A percentile compares a stretch with the other conserved stretches of the same genome.
These are phyloP conservation scores for Coemansia sp. DNA, from an alignment of 192 early-diverging fungal species.

Conservation along the genomic window DNA sequence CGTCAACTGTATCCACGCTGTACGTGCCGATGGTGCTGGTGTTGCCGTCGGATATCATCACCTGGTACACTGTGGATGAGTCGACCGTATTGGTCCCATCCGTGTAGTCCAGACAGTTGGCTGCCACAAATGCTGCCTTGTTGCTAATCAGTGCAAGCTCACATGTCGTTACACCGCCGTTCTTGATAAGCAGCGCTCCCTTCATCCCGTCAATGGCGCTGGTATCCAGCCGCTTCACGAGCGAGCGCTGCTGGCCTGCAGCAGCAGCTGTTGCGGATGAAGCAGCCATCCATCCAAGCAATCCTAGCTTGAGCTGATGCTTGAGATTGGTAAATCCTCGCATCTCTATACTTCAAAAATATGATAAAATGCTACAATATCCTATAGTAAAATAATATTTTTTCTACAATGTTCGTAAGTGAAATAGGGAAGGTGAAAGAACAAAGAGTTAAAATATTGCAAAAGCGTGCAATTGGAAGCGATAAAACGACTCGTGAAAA, in stretches of 20 bases:
- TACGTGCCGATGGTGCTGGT: constrained; percentile 22
- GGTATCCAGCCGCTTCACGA: constrained; percentile 29
- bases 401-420: neutral
- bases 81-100: constrained; percentile 14
- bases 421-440: neutral
- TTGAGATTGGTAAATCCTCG: neutral
- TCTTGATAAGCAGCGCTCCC: constrained; percentile 33
- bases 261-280: constrained; percentile 19
- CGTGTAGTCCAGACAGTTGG: constrained; percentile 32
- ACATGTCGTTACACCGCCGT: constrained; percentile 31
- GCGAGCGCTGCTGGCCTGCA: constrained; percentile 39
- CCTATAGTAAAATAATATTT: neutral
- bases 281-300: constrained; percentile 1
- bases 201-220: constrained; percentile 16
- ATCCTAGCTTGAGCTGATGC: neutral
- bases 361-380: neutral
- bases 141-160: constrained; percentile 48
- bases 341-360: neutral
- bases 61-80: constrained; percentile 24
- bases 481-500: too few species aligned
- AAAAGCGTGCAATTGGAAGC: too few species aligned
- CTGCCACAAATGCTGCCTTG: constrained; percentile 36
- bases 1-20: constrained; percentile 11
- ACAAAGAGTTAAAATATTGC: neutral
- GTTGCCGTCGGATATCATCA: constrained; percentile 22